Conservation (phyloP, 768 basidiomycete genomes). For the Mycena kentingensis region DNA sequence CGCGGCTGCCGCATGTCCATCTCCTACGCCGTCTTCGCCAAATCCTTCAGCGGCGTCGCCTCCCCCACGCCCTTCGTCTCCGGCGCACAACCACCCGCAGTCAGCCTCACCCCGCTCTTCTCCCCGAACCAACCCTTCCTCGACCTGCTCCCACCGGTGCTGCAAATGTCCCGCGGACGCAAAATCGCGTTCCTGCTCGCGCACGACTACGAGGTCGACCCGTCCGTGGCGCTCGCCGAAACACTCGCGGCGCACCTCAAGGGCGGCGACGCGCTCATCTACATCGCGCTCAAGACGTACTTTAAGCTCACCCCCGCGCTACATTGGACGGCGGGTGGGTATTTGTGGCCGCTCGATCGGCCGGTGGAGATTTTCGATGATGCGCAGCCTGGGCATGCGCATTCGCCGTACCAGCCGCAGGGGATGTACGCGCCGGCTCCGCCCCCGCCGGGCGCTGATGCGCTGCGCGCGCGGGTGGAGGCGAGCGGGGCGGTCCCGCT, state of each 20-base stretch:
- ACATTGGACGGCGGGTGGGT: slow-evolving; percentile 82
- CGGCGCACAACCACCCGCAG: slow-evolving; percentile 31
- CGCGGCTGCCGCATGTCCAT: slow-evolving; percentile 70
- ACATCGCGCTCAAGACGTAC: slow-evolving; percentile 74
- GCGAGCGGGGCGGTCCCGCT: slow-evolving; percentile 69
- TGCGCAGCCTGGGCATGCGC: slow-evolving; percentile 18
- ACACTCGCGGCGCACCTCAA: slow-evolving; percentile 76
- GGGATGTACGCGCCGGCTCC: slow-evolving; percentile 26
- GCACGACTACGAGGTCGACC: slow-evolving; percentile 69
- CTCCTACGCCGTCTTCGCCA: slow-evolving; percentile 71
- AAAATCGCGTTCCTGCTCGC: slow-evolving; percentile 74
- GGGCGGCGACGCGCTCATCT: slow-evolving; percentile 73
- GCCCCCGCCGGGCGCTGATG: slow-evolving; percentile 37
- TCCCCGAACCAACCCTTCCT: slow-evolving; percentile 74
- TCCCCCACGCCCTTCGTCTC: background rate
- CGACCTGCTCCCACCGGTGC: slow-evolving; percentile 67
- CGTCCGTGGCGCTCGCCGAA: slow-evolving; percentile 69
- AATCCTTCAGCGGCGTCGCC: slow-evolving; percentile 54
- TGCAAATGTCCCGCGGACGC: slow-evolving; percentile 71
- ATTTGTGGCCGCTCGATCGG: slow-evolving; percentile 76
- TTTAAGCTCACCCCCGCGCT: slow-evolving; percentile 69
- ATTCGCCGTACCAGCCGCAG: too few species aligned
- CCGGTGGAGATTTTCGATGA: slow-evolving; percentile 64
- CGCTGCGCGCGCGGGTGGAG: slow-evolving; percentile 58
- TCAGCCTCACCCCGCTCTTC: slow-evolving; percentile 62